Base-by-base conservation (phyloP, 352 stramenopile species). In the Globisporangium parvum region DNA sequence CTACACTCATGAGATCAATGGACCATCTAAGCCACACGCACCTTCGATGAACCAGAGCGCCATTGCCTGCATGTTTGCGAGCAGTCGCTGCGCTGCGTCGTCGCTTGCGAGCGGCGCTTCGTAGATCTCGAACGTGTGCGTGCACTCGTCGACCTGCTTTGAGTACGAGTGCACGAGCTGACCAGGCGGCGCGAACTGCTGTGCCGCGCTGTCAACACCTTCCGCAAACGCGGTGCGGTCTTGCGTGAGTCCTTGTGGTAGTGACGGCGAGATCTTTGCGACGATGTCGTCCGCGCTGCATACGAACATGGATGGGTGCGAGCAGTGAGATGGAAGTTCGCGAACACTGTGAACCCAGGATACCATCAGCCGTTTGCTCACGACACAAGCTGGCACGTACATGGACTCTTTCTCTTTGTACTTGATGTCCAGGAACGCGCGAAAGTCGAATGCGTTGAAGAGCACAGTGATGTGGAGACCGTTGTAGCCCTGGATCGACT, bases 41-140 rank as follows among this genome's bases (percentile, higher is more conserved):
- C 84, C 84, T 87, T 94, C 84, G 55, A 94, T 92, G 60, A 92
- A 92, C 81, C 81, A 94, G 17, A 88, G 62, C 60, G 84, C 71
- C 49, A 79, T 60, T 31, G 77, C 92, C 50, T 94, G 81, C 51
- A 92, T 59, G 24, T 88, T 90, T 18, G 61, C 59, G 21, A 81
- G 72, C 12, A 92, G 69, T 20, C 69, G 73, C 41, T 88, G 78
- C 4, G 78, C 76, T 2, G 44, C 45, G 15, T 70, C 63, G 33
- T 91, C 83, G 21, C 85, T 69, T 26, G 78, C 77, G 17, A 92
- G 48, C 10, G 60, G 40, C 37, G 67, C 85, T 59, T 88, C 77
- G 33, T 89, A 90, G 42, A 91, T 80, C 53, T 90, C 72, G 65
- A 91, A 92, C 28, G 57, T 4, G 1, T 68, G 60, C 26, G 76